Percentiles rank a stretch among this genome's conserved stretches.
phyloP scores from a whole-genome alignment of 1,284 basidiomycete species.

The Xerocomus amazonicus region DNA sequence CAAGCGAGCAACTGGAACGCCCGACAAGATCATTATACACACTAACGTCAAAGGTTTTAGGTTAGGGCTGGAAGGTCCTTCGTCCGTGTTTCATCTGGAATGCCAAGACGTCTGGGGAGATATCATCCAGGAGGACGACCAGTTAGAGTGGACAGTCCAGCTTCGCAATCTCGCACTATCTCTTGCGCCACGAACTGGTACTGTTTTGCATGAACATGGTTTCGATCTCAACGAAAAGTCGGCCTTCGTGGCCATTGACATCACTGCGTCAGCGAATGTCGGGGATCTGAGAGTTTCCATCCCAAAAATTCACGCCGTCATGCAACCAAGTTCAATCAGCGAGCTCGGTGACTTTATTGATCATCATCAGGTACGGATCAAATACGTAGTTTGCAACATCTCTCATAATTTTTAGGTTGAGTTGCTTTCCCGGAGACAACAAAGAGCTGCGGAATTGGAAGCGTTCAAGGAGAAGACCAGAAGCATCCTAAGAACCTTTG shows the following conservation, averaged over 20 bases:
- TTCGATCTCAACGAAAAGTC: conserved; percentile 65
- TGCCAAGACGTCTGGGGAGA: conserved; percentile 69
- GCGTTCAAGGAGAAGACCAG: conserved; percentile 81
- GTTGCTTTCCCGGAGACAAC: conserved; percentile 65
- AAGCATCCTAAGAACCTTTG: conserved; percentile 69
- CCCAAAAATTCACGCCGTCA: conserved; percentile 81
- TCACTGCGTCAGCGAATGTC: conserved; percentile 36
- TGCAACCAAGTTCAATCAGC: conserved; percentile 88
- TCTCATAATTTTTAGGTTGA: conserved; percentile 52
- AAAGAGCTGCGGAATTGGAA: conserved; percentile 70
- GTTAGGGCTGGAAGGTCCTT: conserved; percentile 67
- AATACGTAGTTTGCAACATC: not conserved
- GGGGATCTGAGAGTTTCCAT: conserved; percentile 54
- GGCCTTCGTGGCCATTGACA: conserved; percentile 80
- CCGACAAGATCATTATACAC: conserved; percentile 42
- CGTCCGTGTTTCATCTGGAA: conserved; percentile 70
- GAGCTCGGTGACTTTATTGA: conserved; percentile 86
- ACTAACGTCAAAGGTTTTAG: conserved; percentile 75
- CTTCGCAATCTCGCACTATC: conserved; percentile 73
- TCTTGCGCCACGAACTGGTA: conserved; percentile 54
- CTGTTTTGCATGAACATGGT: conserved; percentile 32
- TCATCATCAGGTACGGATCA: conserved; percentile 62
- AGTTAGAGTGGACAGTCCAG: conserved; percentile 55
- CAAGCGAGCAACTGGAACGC: conserved; percentile 7
- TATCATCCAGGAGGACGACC: conserved; percentile 42